Base-by-base conservation (phyloP, 2,329 filamentous ascomycete species). In the Exophiala sp. region DNA sequence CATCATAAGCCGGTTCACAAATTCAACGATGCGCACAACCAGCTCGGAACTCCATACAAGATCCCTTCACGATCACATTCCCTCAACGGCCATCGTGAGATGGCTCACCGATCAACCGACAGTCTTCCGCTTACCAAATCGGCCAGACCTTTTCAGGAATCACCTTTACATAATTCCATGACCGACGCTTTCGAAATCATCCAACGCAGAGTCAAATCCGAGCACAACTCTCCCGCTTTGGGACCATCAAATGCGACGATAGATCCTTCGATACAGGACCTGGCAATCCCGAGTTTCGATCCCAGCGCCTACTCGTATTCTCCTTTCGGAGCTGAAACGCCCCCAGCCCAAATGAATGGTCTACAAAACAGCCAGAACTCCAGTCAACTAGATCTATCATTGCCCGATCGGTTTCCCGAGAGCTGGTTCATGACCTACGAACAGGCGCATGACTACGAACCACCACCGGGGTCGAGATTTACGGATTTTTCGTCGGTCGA, bases 1-100 rank as follows among this genome's bases (percentile, higher is more conserved):
- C 79, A 82, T 59, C 79, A 82, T 67, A 81, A 81, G 67, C 80
- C 80, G 9, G 77, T 75, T 43, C 80, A 83, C 62, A 78, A 80
- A 58, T 78, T 80, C 66, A 82, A 83, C 66, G 78, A 81, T 64
- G 79, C 79, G 52, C 80, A 82, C 61, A 78, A 81, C 53, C 79
- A 75, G 48, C 55, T 58, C 30, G 79, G 79, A 50, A 68, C 77
- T 58, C 81, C 81, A 1, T 84, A 84, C 67, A 79, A 79, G 61
- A 77, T 83, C 57, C 77, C 78, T 40, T 63, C 57, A 9, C 68
- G 75, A 50, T 70, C 73, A 37, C 70, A 77, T 60, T 75, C 73
- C 43, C 70, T 77, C 42, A 70, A 76, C 52, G 66, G 66, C 43
- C 64, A 72, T 13, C 62, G 66, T 29, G 70, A 74, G 44, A 59